phyloP scores from a whole-genome alignment of 305 asterid species.

The Caryopteris hybrid region DNA sequence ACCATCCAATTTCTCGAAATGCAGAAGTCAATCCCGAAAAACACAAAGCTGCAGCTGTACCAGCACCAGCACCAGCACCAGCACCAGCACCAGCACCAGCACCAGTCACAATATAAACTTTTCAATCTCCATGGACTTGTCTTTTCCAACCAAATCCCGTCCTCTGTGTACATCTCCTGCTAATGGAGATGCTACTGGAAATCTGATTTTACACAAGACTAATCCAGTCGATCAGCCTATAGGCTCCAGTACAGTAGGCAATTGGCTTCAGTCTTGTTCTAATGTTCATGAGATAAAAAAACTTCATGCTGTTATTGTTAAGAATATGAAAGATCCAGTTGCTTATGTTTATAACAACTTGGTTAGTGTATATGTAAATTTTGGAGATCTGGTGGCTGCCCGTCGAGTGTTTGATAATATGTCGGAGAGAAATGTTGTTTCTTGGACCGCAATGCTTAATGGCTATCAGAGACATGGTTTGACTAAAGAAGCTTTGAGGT shows the following conservation, averaged over 20 bases:
- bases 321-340: constrained; percentile 25
- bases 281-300: constrained; percentile 33
- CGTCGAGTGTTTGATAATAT: constrained; percentile 70
- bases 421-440: constrained; percentile 64
- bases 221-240: constrained; percentile 9
- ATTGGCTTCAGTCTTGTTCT: constrained; percentile 56
- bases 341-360: constrained; percentile 55
- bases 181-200: constrained; percentile 1
- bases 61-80: constrained; percentile 9
- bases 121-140: not conserved
- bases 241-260: constrained; percentile 32
- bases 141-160: not conserved
- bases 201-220: not conserved
- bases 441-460: constrained; percentile 94
- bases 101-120: not conserved
- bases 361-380: constrained; percentile 45
- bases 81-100: constrained; percentile 10
- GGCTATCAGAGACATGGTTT: constrained; percentile 64
- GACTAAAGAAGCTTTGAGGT: constrained; percentile 38
- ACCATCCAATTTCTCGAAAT: constrained; percentile 1
- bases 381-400: constrained; percentile 53
- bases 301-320: constrained; percentile 46
- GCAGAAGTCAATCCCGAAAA: constrained; percentile 13
- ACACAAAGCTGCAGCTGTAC: constrained; percentile 10
- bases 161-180: constrained; percentile 4